Evolutionary conservation across 1,284 basidiomycete species (phyloP), one percentile per base, ranked within the genome.

Genomic region (Leccinum solheimii): DNA sequence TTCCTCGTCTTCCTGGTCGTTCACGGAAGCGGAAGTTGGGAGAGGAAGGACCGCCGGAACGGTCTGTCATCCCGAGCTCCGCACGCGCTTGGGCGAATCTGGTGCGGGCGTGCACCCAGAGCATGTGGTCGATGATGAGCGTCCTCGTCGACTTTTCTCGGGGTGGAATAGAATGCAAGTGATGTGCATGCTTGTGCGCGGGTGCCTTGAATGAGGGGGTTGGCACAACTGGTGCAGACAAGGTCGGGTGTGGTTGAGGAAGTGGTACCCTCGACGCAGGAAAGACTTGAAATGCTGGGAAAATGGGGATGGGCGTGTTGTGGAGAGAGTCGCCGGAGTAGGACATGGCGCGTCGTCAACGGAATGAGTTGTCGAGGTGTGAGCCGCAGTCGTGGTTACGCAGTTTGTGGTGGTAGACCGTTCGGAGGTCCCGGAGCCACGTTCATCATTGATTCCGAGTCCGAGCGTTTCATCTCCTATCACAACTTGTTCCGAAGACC

Each of bases 91-190:
- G 90, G 10, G 87, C 85, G 67, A 91, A 89, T 61, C 91, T 83
- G n/a, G 91, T 91, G 62, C 87, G 81, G 5, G 83, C 85, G 74
- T 93, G 91, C 5, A 88, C 87, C 90, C 88, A 92, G 60, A 92
- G 78, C 79, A 91, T 84, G 74, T 93, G 88, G 75, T 93, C 91
- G 61, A 93, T 84, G 66, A 93, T 92, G 57, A 93, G 80, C 21
- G 88, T 93, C 60, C 88, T 80, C 30, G 88, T 92, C 50, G 86
- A 91, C 78, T 90, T 92, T 76, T 90, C 90, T 59, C 87, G 78
- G 9, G 87, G 90, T 14, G 88, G 90, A 56, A 92, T 91, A 8
- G 88, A 86, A 70, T 86, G 79, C 1, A 80, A 64, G 61, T 80
- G 79, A 62, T 81, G 79, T 1, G 79, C 79, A 68, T 77, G 76